Evolutionary conservation across 495 filamentous ascomycete species (phyloP).

Genomic region (Acidiella bohemica): DNA sequence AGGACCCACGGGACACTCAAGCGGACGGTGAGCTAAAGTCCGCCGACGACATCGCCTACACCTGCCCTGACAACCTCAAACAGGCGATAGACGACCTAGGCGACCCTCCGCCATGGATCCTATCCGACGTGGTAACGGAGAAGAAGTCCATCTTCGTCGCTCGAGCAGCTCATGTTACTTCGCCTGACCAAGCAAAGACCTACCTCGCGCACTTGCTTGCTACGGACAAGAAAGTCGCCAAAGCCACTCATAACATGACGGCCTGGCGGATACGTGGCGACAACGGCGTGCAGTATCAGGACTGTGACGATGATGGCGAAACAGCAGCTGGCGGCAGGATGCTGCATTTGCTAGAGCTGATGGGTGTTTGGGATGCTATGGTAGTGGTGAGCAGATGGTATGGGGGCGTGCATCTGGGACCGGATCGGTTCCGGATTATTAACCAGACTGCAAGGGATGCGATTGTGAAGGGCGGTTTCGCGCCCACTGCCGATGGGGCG

Average conservation of each 20-base stretch:
- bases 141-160: constrained; percentile 84
- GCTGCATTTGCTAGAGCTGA: constrained; percentile 80
- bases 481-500: constrained; percentile 33
- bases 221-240: constrained; percentile 66
- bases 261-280: constrained; percentile 50
- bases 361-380: constrained; percentile 84
- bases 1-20: constrained; percentile 17
- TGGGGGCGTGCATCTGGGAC: constrained; percentile 75
- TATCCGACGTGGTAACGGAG: constrained; percentile 55
- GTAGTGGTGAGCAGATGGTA: constrained; percentile 96
- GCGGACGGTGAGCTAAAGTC: constrained; percentile 7
- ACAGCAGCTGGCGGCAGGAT: constrained; percentile 79
- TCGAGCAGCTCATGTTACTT: constrained; percentile 52
- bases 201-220: constrained; percentile 60
- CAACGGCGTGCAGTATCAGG: constrained; percentile 49
- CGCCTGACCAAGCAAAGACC: constrained; percentile 50
- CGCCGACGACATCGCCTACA: background rate
- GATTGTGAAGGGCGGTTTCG: constrained; percentile 63
- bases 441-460: constrained; percentile 75
- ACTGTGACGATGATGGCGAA: constrained; percentile 94
- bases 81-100: constrained; percentile 4
- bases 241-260: constrained; percentile 83
- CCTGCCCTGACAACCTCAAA: background rate
- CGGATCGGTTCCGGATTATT: constrained; percentile 79
- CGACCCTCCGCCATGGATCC: constrained; percentile 21